Percentiles rank a stretch among this genome's conserved stretches.
These are phyloP conservation scores for Paradendryphiella salina DNA, from an alignment of 2,329 filamentous ascomycete genomes.

Conservation along the genomic window DNA sequence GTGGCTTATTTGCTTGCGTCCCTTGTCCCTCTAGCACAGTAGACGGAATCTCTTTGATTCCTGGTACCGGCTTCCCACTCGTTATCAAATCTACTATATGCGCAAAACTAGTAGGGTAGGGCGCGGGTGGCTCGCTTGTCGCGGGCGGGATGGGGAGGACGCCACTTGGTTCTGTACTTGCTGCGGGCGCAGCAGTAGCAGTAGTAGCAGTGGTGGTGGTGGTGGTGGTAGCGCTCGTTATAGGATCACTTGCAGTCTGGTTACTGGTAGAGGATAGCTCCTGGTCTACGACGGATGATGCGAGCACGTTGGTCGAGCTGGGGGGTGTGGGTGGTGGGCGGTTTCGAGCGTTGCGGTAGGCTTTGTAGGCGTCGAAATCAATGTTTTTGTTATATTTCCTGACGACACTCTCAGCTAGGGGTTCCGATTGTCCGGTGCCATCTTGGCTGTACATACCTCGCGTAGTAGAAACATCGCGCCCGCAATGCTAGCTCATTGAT, in stretches of 20 bases:
- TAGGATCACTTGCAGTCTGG: neutral
- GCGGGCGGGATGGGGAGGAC: slow-evolving; percentile 32
- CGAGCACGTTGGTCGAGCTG: slow-evolving; percentile 22
- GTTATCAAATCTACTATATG: slow-evolving; percentile 85
- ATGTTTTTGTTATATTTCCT: slow-evolving; percentile 56
- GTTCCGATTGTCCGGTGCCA: neutral
- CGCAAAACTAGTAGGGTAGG: slow-evolving; percentile 80
- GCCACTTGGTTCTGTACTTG: slow-evolving; percentile 16
- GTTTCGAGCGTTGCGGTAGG: slow-evolving; percentile 56
- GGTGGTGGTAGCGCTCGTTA: neutral
- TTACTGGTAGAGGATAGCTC: neutral
- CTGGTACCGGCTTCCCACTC: slow-evolving; percentile 78
- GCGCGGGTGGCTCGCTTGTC: slow-evolving; percentile 55
- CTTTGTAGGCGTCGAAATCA: slow-evolving; percentile 69
- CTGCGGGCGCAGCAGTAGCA: neutral
- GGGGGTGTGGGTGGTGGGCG: slow-evolving; percentile 27
- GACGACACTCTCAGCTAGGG: neutral
- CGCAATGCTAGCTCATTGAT: slow-evolving; percentile 63
- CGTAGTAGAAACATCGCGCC: slow-evolving; percentile 72
- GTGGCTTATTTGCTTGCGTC: slow-evolving; percentile 56
- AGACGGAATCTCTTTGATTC: slow-evolving; percentile 83
- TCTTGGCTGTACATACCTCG: slow-evolving; percentile 41
- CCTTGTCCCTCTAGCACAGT: slow-evolving; percentile 74
- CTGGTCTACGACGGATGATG: slow-evolving; percentile 10
- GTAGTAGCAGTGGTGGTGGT: slow-evolving; percentile 1